A percentile compares a stretch with the other conserved stretches of the same genome.
Evolutionary conservation across 805 yeast genomes (phyloP).

Genomic region (Suhomyces vadensis): DNA sequence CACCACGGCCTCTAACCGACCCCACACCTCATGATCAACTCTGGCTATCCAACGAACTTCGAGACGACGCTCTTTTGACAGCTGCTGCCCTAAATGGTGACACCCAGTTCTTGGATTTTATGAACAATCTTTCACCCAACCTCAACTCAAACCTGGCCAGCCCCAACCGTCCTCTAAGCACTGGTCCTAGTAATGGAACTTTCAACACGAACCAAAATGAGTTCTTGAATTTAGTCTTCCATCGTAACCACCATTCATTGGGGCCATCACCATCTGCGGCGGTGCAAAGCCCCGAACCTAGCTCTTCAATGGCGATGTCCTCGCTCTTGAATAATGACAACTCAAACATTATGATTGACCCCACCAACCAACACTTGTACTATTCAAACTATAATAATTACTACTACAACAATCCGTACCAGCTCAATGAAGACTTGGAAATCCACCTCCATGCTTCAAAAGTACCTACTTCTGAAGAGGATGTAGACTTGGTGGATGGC

Average conservation of each 20-base stretch:
- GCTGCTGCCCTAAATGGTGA: constrained; percentile 71
- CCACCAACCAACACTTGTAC: constrained; percentile 36
- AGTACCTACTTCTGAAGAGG: constrained; percentile 22
- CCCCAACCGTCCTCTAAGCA: constrained; percentile 6
- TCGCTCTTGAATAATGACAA: constrained; percentile 15
- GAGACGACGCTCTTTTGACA: constrained; percentile 71
- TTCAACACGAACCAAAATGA: constrained; percentile 40
- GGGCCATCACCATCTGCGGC: constrained; percentile 24
- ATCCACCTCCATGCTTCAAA: constrained; percentile 46
- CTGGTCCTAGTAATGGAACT: constrained; percentile 1
- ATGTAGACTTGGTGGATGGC: constrained; percentile 31
- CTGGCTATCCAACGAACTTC: constrained; percentile 69
- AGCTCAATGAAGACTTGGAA: constrained; percentile 37
- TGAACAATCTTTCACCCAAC: constrained; percentile 26
- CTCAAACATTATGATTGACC: constrained; percentile 24
- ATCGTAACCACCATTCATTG: constrained; percentile 50
- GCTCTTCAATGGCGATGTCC: constrained; percentile 16
- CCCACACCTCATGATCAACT: constrained; percentile 47
- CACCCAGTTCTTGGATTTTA: constrained; percentile 56
- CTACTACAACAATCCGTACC: constrained; percentile 41
- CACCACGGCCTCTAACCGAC: background rate
- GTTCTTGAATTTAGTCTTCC: constrained; percentile 54
- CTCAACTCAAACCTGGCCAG: constrained; percentile 8
- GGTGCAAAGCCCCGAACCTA: background rate
- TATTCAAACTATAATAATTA: constrained; percentile 42